These are phyloP conservation scores for Sophora flavescens DNA, from an alignment of 306 rosid genomes.

Conservation along the genomic window DNA sequence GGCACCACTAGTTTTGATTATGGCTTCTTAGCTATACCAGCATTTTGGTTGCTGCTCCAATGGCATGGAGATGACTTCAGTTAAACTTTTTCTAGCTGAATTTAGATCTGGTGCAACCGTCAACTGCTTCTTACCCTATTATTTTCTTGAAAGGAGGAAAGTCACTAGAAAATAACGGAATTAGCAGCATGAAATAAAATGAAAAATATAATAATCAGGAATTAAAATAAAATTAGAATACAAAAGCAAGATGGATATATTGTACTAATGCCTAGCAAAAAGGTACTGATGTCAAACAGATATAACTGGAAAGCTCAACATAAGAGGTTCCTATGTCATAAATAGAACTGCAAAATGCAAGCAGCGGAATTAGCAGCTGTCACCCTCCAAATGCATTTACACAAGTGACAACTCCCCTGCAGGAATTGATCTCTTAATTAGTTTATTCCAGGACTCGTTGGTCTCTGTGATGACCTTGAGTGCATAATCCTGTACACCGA, in stretches of 20 bases:
- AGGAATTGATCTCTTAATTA: slow-evolving; percentile 82
- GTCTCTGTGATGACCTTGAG: slow-evolving; percentile 84
- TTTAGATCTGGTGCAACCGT: background rate
- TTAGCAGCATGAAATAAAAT: too few species aligned
- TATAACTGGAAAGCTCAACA: slow-evolving; percentile 23
- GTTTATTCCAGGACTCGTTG: slow-evolving; percentile 88
- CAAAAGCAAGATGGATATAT: slow-evolving; percentile 32
- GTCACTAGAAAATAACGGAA: too few species aligned
- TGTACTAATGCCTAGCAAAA: slow-evolving; percentile 38
- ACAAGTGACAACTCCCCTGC: slow-evolving; percentile 83
- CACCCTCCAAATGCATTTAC: slow-evolving; percentile 50
- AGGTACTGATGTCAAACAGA: slow-evolving; percentile 27
- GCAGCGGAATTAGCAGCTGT: slow-evolving; percentile 28
- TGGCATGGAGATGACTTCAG: background rate
- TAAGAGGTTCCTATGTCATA: slow-evolving; percentile 31
- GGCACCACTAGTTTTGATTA: background rate
- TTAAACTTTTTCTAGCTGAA: background rate
- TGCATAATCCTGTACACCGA: slow-evolving; percentile 74
- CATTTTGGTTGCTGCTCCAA: too few species aligned
- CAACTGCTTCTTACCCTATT: too few species aligned
- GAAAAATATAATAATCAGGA: too few species aligned
- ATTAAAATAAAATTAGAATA: background rate
- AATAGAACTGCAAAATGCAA: slow-evolving; percentile 36
- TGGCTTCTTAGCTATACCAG: too few species aligned
- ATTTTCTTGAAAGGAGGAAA: too few species aligned